phyloP scores from a whole-genome alignment of 73 alveolate genomes.

The Paramecium sonneborni region DNA sequence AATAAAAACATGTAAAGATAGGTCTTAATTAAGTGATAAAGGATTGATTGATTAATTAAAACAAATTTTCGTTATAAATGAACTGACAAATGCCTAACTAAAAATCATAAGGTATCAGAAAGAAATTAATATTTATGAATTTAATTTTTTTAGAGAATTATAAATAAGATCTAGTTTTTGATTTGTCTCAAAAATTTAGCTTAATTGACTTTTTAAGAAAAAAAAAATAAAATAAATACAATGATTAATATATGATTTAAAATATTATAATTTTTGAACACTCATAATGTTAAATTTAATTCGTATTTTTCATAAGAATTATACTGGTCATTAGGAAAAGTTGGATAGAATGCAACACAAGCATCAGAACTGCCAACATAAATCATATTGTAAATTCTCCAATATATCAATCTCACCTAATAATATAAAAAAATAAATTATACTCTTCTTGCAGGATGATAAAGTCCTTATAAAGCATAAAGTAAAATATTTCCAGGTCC shows the following conservation, averaged over 20 bases:
- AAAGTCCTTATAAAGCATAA: constrained; percentile 93
- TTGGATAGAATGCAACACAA: constrained; percentile 89
- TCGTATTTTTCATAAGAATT: constrained; percentile 63
- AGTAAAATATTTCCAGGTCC: constrained; percentile 97
- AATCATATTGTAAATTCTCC: constrained; percentile 98
- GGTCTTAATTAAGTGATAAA: too few relatives aligned
- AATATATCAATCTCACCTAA: constrained; percentile 93
- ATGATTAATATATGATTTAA: background rate
- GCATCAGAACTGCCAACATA: constrained; percentile 98
- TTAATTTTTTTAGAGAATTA: too few relatives aligned
- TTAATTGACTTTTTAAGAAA: too few relatives aligned
- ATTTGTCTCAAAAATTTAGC: too few relatives aligned
- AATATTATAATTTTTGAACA: background rate
- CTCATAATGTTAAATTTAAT: constrained; percentile 58
- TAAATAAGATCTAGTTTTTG: too few relatives aligned
- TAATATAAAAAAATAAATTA: background rate
- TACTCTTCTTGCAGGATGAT: constrained; percentile 99
- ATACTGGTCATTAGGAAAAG: constrained; percentile 74
- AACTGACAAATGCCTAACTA: too few relatives aligned
- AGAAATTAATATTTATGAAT: too few relatives aligned
- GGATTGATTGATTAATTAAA: too few relatives aligned
- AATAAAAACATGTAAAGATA: too few relatives aligned
- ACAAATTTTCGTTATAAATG: too few relatives aligned
- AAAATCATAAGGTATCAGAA: too few relatives aligned
- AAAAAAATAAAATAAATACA: too few relatives aligned